These are phyloP conservation scores for Xylaria sp. DNA, from an alignment of 2,329 filamentous ascomycete species.

Conservation along the genomic window DNA sequence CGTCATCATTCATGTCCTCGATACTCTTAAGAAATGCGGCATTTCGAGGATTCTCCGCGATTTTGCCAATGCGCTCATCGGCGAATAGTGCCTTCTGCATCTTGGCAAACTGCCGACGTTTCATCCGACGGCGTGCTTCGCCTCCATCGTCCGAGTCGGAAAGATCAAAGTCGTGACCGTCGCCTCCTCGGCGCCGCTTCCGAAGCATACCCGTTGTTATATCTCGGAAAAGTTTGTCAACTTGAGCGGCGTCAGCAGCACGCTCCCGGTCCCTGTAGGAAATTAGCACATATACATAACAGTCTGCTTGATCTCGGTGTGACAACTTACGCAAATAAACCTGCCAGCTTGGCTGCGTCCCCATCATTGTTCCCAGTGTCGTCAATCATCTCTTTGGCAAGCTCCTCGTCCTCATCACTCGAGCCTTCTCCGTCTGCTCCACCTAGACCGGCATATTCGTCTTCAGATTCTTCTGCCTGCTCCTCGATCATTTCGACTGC, in stretches of 20 bases:
- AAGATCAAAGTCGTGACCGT: constrained; percentile 78
- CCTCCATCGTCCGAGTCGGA: constrained; percentile 92
- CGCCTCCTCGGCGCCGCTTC: constrained; percentile 72
- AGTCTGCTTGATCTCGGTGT: background rate
- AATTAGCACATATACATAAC: constrained; percentile 14
- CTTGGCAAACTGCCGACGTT: constrained; percentile 87
- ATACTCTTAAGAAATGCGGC: constrained; percentile 90
- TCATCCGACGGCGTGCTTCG: constrained; percentile 80
- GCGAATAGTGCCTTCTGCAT: constrained; percentile 90
- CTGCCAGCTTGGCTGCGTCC: constrained; percentile 84
- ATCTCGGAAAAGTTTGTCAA: constrained; percentile 92
- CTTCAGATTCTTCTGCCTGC: constrained; percentile 96
- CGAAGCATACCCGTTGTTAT: constrained; percentile 89
- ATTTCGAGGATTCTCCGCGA: constrained; percentile 89
- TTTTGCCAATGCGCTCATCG: constrained; percentile 90
- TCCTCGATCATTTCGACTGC: constrained; percentile 90
- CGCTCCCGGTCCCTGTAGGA: constrained; percentile 77
- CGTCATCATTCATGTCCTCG: constrained; percentile 81
- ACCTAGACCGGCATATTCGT: constrained; percentile 95
- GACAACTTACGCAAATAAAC: constrained; percentile 83
- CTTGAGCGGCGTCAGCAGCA: constrained; percentile 82
- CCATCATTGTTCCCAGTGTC: constrained; percentile 81
- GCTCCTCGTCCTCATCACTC: constrained; percentile 74
- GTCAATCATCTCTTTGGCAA: constrained; percentile 89
- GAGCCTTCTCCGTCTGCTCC: constrained; percentile 89